phyloP scores from a whole-genome alignment of 2,329 filamentous ascomycete species.

The Raffaelea albimanens region DNA sequence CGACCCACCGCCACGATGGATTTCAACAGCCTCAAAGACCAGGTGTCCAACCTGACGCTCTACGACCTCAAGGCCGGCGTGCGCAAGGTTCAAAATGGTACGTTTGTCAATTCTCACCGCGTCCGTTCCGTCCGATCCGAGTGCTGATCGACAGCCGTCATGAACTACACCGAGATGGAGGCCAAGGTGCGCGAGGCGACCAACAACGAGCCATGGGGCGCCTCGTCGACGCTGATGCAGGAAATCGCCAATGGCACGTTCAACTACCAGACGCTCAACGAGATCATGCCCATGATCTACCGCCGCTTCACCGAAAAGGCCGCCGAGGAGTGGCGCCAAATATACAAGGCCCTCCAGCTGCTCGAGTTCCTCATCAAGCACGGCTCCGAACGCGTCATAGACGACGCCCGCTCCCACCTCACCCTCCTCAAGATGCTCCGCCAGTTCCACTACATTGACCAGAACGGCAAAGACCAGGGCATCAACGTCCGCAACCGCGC shows the following conservation, averaged over 20 bases:
- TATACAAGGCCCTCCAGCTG: constrained; percentile 95
- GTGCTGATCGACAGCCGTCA: constrained; percentile 56
- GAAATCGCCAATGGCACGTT: constrained; percentile 97
- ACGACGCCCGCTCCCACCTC: constrained; percentile 91
- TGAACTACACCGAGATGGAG: constrained; percentile 79
- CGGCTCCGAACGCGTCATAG: constrained; percentile 92
- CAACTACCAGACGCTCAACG: constrained; percentile 95
- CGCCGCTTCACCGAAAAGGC: constrained; percentile 97
- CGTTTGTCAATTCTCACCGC: constrained; percentile 14
- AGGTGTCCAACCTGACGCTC: constrained; percentile 83
- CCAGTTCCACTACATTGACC: constrained; percentile 94
- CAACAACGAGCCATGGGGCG: constrained; percentile 97
- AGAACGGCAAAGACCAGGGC: constrained; percentile 96
- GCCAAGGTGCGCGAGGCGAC: constrained; percentile 86
- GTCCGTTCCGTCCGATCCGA: neutral
- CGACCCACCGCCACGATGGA: constrained; percentile 66
- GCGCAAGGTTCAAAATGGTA: constrained; percentile 95
- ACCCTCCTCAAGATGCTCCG: constrained; percentile 96
- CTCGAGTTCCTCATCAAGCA: constrained; percentile 96
- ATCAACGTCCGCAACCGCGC: constrained; percentile 95
- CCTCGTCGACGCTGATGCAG: constrained; percentile 78
- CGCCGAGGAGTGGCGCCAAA: constrained; percentile 97
- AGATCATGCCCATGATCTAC: constrained; percentile 99
- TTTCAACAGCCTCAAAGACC: constrained; percentile 72
- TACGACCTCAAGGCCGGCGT: constrained; percentile 95